Base-by-base conservation (phyloP, 768 basidiomycete genomes). In the Rhodotorula taiwanensis region DNA sequence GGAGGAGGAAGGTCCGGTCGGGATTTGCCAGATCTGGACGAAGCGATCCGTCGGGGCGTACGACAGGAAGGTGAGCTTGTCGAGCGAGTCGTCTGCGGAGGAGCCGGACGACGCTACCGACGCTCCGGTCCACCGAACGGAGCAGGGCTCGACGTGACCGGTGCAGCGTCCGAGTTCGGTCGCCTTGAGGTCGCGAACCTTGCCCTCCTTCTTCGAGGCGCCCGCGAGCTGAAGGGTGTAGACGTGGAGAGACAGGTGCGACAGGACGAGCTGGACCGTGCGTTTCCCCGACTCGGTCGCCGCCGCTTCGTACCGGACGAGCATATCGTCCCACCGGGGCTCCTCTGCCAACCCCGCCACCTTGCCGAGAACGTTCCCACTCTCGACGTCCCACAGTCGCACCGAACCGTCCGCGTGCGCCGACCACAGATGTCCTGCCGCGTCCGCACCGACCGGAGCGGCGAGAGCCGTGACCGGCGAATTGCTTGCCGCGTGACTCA, bases 401-500 rank as follows among this genome's bases (percentile, higher is more conserved):
- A 70, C 65, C 14, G 57, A 33, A 0, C 69, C 69, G 42, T 70
- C 69, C 36, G 55, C 52, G 59, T 67, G 64, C 4, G 58, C 65
- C 14, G 58, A 55, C 69, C 69, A 70, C 20, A 70, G 53, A 56
- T 70, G 64, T 3, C 65, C 58, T 5, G 20, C 30, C 28, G 28
- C 45, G 14, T 52, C 50, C 3, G 60, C 25, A 7, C 45, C 52
- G 13, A 54, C 56, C 33, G 69, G 64, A 10, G 34, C 36, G 1
- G 69, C 53, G 58, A 70, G 58, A 23, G 64, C 57, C 27, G 69
- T 63, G 15, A 70, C 58, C 60, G 69, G 55, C 2, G 69, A 60
- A 36, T 36, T 60, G 47, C 39, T 39, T 23, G 60, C 41, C 11
- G 69, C 41, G 62, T 70, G 69, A 10, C 47, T 23, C 28, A 70